Percentiles rank a stretch among this genome's conserved stretches.
These are phyloP conservation scores for Boletellus sp. DNA, from an alignment of 1,284 basidiomycete species.

Conservation along the genomic window DNA sequence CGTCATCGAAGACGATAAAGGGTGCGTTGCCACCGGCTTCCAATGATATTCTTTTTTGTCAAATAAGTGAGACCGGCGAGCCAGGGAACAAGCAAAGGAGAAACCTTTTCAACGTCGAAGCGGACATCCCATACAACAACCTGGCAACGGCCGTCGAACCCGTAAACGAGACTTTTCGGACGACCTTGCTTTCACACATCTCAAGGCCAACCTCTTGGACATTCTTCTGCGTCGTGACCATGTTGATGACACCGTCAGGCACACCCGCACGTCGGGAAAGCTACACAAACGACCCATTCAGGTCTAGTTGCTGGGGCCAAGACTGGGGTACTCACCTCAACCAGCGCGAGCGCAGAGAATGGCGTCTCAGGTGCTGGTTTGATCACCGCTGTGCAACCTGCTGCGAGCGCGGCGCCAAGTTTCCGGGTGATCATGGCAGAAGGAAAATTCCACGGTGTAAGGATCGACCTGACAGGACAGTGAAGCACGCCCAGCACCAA, in stretches of 20 bases:
- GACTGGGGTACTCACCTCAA: conserved; percentile 51
- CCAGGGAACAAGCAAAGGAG: conserved; percentile 15
- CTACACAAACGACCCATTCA: conserved; percentile 34
- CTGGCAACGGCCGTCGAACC: conserved; percentile 92
- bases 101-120: conserved; percentile 91
- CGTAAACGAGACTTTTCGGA: conserved; percentile 93
- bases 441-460: conserved; percentile 91
- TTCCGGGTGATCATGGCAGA: conserved; percentile 94
- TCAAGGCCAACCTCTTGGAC: conserved; percentile 79
- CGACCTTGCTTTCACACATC: conserved; percentile 69
- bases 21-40: conserved; percentile 90
- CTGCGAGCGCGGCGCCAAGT: conserved; percentile 85
- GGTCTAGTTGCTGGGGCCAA: not conserved
- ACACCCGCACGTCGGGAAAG: conserved; percentile 85
- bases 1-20: conserved; percentile 97
- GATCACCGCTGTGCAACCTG: conserved; percentile 93
- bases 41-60: conserved; percentile 60
- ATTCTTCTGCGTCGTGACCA: conserved; percentile 85
- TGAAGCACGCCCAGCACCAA: conserved; percentile 4
- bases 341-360: conserved; percentile 87
- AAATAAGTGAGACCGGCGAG: conserved; percentile 1
- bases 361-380: conserved; percentile 97
- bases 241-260: conserved; percentile 93
- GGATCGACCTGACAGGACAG: conserved; percentile 52
- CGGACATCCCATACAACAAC: conserved; percentile 78